Conservation (phyloP, 1,284 basidiomycete species). For the Afroboletus lepidellus region DNA sequence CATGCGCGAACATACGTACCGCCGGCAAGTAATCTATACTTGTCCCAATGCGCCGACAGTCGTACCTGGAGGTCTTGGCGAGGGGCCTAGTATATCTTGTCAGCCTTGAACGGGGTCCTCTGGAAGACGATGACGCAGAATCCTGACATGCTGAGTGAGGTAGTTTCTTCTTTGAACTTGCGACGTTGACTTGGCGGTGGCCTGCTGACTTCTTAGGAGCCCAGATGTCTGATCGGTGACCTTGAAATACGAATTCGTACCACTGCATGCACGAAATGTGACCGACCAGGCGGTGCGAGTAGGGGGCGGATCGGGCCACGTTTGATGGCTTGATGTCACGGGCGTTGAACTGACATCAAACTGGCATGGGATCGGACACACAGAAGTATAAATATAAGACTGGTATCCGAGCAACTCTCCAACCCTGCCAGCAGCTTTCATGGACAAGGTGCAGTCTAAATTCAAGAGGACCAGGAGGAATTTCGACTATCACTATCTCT, state of each 20-base stretch:
- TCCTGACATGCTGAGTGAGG: not conserved
- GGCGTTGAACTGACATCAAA: conserved; percentile 15
- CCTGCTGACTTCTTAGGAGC: not conserved
- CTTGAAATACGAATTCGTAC: conserved; percentile 1
- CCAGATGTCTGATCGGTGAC: conserved; percentile 3
- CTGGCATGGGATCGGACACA: conserved; percentile 15
- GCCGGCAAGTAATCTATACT: not conserved
- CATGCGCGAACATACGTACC: not conserved
- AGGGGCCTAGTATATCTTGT: no score
- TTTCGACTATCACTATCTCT: conserved; percentile 35
- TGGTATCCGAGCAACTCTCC: not conserved
- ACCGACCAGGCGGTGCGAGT: conserved; percentile 14
- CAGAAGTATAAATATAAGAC: conserved; percentile 11
- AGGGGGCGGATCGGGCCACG: conserved; percentile 20
- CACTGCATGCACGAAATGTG: not conserved
- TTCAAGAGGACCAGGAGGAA: conserved; percentile 27
- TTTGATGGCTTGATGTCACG: conserved; percentile 22
- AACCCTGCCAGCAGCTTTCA: conserved; percentile 4
- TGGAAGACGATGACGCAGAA: not conserved
- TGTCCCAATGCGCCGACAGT: not conserved
- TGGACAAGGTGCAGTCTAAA: conserved; percentile 29
- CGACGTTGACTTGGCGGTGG: not conserved
- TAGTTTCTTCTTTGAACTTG: not conserved
- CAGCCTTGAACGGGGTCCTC: not conserved
- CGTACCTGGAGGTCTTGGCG: not conserved